phyloP scores from a whole-genome alignment of 768 basidiomycete species.

The Russula sp. region DNA sequence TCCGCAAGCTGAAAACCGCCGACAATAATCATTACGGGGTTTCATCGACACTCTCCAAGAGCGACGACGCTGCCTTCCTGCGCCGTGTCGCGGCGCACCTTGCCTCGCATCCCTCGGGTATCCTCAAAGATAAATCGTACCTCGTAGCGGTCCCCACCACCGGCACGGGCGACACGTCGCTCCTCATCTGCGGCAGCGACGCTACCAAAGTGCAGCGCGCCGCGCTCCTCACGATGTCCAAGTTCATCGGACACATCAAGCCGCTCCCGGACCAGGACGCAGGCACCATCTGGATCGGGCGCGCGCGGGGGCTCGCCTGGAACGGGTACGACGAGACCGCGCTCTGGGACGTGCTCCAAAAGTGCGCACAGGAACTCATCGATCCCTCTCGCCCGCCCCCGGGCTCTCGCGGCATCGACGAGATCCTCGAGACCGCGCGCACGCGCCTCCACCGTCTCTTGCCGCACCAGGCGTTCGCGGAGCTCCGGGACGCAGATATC shows the following conservation, averaged over 20 bases:
- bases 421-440: conserved; percentile 53
- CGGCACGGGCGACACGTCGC: conserved; percentile 30
- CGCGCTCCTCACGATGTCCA: conserved; percentile 55
- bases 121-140: conserved; percentile 34
- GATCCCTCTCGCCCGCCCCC: conserved; percentile 60
- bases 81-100: conserved; percentile 47
- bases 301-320: conserved; percentile 48
- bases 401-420: conserved; percentile 53
- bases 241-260: conserved; percentile 60
- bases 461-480: conserved; percentile 52
- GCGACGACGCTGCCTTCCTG: conserved; percentile 52
- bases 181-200: conserved; percentile 56
- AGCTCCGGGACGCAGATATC: conserved; percentile 43
- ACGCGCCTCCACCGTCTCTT: conserved; percentile 60
- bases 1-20: conserved; percentile 43
- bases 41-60: conserved; percentile 51
- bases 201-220: conserved; percentile 58
- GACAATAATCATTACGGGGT: conserved; percentile 58
- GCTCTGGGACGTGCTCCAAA: conserved; percentile 64
- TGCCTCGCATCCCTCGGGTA: conserved; percentile 41
- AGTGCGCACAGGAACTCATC: conserved; percentile 51
- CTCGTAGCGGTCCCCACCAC: conserved; percentile 54
- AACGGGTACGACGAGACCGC: conserved; percentile 58
- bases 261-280: conserved; percentile 20
- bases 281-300: conserved; percentile 36